Base-by-base conservation (phyloP, 768 basidiomycete genomes). In the Megacollybia marginata region DNA sequence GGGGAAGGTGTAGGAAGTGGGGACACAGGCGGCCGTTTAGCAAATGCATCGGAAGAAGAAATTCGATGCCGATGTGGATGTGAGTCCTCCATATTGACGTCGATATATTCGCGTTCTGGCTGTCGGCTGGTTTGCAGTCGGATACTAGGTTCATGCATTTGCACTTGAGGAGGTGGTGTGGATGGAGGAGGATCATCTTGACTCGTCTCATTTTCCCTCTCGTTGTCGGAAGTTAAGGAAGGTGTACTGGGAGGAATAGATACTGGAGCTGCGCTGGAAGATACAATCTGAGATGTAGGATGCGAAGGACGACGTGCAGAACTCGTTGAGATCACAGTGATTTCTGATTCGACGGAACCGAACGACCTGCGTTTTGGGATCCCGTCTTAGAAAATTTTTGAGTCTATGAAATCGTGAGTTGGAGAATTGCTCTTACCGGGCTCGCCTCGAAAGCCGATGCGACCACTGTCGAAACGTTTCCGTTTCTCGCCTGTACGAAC, bases 211-310 rank as follows among this genome's bases (percentile, higher is more conserved):
- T 78, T 71, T 13, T 75, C 75, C 46, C 66, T 65, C 35, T 82
- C 84, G 50, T 85, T 83, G 59, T 89, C 87, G 3, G 87, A 88
- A 57, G 79, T 84, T 13, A 89, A 68, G 0, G 85, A 88, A 0
- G 87, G 87, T 0, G 87, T 89, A 68, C 16, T 71, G 50, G 12
- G 57, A 56, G 7, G 76, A 60, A 2, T n/a, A n/a, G n/a, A 58
- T 48, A 10, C 71, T 51, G 56, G 71, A 49, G 23, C 23, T 28
- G 6, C 23, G 4, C 23, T 28, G 2, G 23, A 28, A 28, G 23
- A 28, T 70, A 55, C 60, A 10, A 59, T 58, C 23, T 35, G 55
- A 50, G 49, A 44, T 2, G 51, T 50, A 40, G 51, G 20, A 10
- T 55, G 55, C 43, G 54, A 44, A 31, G 44, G 44, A 28, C 15